Evolutionary conservation across 2,329 filamentous ascomycete species (phyloP).

Genomic region (Ilyonectria sp.): DNA sequence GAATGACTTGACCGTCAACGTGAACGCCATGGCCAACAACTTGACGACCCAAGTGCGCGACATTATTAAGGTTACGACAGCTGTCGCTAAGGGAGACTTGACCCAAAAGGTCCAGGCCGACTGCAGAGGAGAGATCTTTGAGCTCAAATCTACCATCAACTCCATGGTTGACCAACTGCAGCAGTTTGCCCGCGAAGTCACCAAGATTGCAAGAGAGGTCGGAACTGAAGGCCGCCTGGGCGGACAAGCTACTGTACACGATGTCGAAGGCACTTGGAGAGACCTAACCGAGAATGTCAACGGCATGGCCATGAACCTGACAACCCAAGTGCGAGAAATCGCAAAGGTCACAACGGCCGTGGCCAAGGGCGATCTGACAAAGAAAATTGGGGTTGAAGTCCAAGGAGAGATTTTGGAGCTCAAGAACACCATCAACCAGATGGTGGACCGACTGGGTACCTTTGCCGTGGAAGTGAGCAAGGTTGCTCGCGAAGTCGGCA

Average conservation of each 20-base stretch:
- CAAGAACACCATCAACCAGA: constrained; percentile 98
- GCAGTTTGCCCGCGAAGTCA: constrained; percentile 97
- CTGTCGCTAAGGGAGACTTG: constrained; percentile 86
- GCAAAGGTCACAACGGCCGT: constrained; percentile 97
- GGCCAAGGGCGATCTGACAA: constrained; percentile 92
- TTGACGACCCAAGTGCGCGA: constrained; percentile 92
- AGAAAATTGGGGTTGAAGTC: constrained; percentile 95
- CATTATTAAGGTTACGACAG: constrained; percentile 87
- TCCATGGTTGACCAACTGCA: constrained; percentile 99
- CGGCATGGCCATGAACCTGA: constrained; percentile 98
- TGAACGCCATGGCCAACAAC: constrained; percentile 91
- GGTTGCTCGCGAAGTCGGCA: constrained; percentile 95
- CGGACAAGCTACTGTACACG: constrained; percentile 95
- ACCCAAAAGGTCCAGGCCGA: constrained; percentile 97
- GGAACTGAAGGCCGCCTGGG: constrained; percentile 95
- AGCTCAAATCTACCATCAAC: constrained; percentile 98
- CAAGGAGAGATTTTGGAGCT: constrained; percentile 95
- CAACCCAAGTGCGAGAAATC: constrained; percentile 97
- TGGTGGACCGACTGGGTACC: constrained; percentile 96
- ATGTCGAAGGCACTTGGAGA: constrained; percentile 97
- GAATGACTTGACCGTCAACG: constrained; percentile 89
- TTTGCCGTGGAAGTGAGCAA: constrained; percentile 98
- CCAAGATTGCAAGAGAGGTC: constrained; percentile 95
- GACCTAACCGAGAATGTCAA: constrained; percentile 97
- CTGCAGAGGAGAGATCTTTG: constrained; percentile 91